Evolutionary conservation across 2,329 filamentous ascomycete genomes (phyloP).

Genomic region (Trichoderma polysporum): DNA sequence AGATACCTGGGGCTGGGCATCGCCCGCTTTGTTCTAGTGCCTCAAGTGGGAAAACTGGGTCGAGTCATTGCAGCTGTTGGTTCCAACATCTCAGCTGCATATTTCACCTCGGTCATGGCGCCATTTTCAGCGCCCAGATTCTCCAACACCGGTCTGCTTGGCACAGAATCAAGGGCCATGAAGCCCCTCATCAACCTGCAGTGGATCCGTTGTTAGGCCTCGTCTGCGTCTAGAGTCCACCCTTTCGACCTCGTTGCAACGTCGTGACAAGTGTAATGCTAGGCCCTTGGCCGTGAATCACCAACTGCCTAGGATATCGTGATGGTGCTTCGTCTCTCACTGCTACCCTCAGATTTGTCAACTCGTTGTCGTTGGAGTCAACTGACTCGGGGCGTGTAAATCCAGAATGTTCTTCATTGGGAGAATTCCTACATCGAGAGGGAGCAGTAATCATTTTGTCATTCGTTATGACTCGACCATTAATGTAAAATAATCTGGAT

Average conservation of each 20-base stretch:
- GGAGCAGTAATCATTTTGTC: neutral
- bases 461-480: neutral
- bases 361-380: neutral
- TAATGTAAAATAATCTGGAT: neutral
- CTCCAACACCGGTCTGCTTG: neutral
- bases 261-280: neutral
- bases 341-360: no score
- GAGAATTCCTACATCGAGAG: neutral
- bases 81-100: conserved; percentile 15
- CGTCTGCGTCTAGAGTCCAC: neutral
- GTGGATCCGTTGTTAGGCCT: conserved; percentile 2
- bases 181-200: neutral
- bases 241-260: neutral
- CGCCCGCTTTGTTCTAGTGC: neutral
- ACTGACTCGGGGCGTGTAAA: neutral
- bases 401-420: neutral
- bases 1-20: neutral
- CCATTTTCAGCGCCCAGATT: conserved; percentile 11
- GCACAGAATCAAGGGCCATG: neutral
- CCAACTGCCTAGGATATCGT: neutral
- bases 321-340: neutral
- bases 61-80: conserved; percentile 17
- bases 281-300: neutral
- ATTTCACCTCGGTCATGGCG: conserved; percentile 11
- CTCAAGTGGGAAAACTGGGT: neutral